Percentiles rank a stretch among this genome's conserved stretches.
These are phyloP conservation scores for Penicillium sp. DNA, from an alignment of 2,329 filamentous ascomycete species.

Conservation along the genomic window DNA sequence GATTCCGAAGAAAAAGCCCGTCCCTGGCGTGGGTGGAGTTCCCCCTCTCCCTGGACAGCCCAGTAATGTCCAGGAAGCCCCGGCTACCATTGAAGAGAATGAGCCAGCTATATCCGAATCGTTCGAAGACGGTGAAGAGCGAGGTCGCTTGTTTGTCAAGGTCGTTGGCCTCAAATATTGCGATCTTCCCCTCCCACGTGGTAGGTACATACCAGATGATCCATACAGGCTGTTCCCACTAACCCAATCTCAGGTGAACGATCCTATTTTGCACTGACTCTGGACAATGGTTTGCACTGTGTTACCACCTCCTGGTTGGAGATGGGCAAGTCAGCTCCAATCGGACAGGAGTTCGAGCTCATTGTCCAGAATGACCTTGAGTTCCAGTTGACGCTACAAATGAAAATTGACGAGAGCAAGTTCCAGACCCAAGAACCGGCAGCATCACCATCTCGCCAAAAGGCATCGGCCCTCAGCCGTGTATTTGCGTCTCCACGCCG, in stretches of 20 bases:
- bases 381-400: constrained; percentile 95
- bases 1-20: constrained; percentile 60
- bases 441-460: constrained; percentile 65
- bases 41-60: constrained; percentile 86
- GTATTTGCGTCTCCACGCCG: constrained; percentile 95
- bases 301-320: constrained; percentile 96
- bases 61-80: constrained; percentile 66
- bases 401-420: constrained; percentile 82
- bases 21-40: constrained; percentile 65
- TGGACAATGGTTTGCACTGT: constrained; percentile 98
- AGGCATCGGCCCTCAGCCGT: constrained; percentile 85
- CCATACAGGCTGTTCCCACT: constrained; percentile 14
- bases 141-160: constrained; percentile 93
- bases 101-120: constrained; percentile 59
- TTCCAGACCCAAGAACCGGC: constrained; percentile 49
- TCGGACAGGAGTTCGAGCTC: constrained; percentile 96
- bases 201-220: constrained; percentile 54
- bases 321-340: constrained; percentile 84
- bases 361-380: constrained; percentile 97
- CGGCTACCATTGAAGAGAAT: constrained; percentile 69
- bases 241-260: constrained; percentile 65
- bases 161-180: constrained; percentile 98
- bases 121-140: constrained; percentile 76
- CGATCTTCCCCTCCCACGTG: constrained; percentile 79
- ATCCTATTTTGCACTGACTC: constrained; percentile 89